phyloP scores from a whole-genome alignment of 2,329 filamentous ascomycete species.

The Elsinoe batatas region DNA sequence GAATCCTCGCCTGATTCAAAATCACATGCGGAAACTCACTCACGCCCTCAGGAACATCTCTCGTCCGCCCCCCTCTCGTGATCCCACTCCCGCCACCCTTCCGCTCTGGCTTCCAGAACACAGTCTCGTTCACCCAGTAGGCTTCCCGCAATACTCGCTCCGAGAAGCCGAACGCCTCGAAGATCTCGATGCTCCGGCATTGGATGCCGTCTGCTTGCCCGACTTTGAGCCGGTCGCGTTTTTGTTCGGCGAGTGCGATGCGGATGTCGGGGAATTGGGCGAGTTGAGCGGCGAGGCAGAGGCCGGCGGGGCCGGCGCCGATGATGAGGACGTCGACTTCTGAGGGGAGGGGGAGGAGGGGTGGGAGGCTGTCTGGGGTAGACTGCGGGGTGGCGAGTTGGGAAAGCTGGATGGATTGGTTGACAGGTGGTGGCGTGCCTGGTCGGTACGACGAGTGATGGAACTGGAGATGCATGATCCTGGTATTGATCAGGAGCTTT shows the following conservation, averaged over 20 bases:
- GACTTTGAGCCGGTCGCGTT: constrained; percentile 27
- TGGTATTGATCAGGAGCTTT: background rate
- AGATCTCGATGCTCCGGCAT: constrained; percentile 32
- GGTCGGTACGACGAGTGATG: constrained; percentile 11
- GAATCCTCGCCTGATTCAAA: constrained; percentile 51
- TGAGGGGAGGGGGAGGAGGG: constrained; percentile 18
- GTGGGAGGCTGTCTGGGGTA: background rate
- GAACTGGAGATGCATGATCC: constrained; percentile 10
- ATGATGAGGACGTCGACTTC: constrained; percentile 41
- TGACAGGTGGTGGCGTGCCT: background rate
- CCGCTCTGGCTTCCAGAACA: constrained; percentile 45
- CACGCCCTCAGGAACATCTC: constrained; percentile 13
- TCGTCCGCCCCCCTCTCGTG: constrained; percentile 13
- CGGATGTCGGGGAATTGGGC: constrained; percentile 37
- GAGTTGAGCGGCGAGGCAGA: constrained; percentile 44
- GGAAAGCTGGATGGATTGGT: background rate
- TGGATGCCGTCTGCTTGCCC: constrained; percentile 33
- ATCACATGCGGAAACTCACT: constrained; percentile 52
- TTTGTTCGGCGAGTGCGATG: constrained; percentile 39
- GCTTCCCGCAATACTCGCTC: constrained; percentile 53
- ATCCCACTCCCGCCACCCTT: constrained; percentile 7
- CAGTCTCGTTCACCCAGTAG: constrained; percentile 58
- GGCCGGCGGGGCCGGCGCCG: constrained; percentile 41
- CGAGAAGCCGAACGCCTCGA: constrained; percentile 52
- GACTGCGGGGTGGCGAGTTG: background rate